Evolutionary conservation across 202 grass and related monocot species (phyloP), one percentile per base, ranked within the genome.

Genomic region (Musa balbisiana): DNA sequence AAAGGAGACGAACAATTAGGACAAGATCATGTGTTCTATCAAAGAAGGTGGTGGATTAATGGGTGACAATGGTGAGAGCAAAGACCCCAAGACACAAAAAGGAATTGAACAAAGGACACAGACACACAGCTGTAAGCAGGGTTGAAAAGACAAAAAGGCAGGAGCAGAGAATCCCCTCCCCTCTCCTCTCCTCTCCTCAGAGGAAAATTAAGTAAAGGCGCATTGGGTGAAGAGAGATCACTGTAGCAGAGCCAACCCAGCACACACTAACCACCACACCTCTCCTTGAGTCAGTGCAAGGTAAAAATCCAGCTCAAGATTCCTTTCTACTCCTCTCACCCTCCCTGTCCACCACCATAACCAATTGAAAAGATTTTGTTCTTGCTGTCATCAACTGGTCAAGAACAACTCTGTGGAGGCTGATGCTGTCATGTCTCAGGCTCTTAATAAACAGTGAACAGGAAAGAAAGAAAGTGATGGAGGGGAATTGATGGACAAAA

Each of bases 321-420:
- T 81, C 80, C 74, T 71, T 71, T 85, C 85, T 43, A 20, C 72
- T 33, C 56, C 56, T 74, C 12, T 55, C 72, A 58, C 72, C 22
- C 68, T 71, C 72, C 22, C 68, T 71, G 68, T 43, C 25, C 68
- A 19, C 68, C 29, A 52, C 51, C 51, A 49, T 10, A 71, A 19
- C 15, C 27, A 9, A 22, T 10, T n/a, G 43, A 51, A 71, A 71
- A 3, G 66, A 8, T 19, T 49, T 52, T 71, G 68, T 49, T 71
- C 68, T 19, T n/a, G 13, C 43, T 20, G 27, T 71, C 43, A 19
- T 71, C 68, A n/a, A 71, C 68, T 71, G 67, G 33, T 71, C 43
- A 51, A 43, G 49, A 20, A 9, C 27, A 26, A 52, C 67, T 51
- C 43, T 51, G 49, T 22, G 20, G 33, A 71, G 67, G 9, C 14